A percentile compares a stretch with the other conserved stretches of the same genome.
Evolutionary conservation across 2,329 filamentous ascomycete genomes (phyloP).

Genomic region (Torrubiella hemipterigena): DNA sequence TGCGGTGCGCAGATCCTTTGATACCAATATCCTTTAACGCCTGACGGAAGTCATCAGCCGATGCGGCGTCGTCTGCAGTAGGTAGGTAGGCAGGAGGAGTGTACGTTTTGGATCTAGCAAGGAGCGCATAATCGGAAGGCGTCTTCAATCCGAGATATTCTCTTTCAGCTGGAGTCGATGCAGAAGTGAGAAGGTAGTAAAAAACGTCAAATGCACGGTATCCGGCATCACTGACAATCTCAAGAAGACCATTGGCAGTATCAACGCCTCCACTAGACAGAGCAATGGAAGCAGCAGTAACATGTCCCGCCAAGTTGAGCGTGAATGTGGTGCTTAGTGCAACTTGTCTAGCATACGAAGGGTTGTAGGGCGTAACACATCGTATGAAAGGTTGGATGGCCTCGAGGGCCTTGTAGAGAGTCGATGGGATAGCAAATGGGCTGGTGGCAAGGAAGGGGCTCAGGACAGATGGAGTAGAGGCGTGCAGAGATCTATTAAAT

Average conservation of each 20-base stretch:
- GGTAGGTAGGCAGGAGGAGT: slow-evolving; percentile 78
- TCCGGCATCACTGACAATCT: slow-evolving; percentile 66
- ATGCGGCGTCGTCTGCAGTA: slow-evolving; percentile 81
- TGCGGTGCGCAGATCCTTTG: slow-evolving; percentile 71
- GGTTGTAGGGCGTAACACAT: slow-evolving; percentile 80
- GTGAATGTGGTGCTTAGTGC: slow-evolving; percentile 73
- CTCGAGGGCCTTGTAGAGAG: slow-evolving; percentile 66
- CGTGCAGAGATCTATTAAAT: slow-evolving; percentile 63
- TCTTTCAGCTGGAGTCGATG: slow-evolving; percentile 75
- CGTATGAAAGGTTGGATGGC: slow-evolving; percentile 78
- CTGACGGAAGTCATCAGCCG: slow-evolving; percentile 83
- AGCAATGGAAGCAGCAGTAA: slow-evolving; percentile 64
- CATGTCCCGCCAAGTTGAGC: slow-evolving; percentile 66
- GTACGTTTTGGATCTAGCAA: slow-evolving; percentile 78
- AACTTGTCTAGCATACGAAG: slow-evolving; percentile 68
- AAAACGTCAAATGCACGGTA: slow-evolving; percentile 95
- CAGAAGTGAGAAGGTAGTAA: slow-evolving; percentile 90
- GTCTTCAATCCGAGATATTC: slow-evolving; percentile 77
- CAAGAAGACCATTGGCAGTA: slow-evolving; percentile 65
- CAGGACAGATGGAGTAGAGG: slow-evolving; percentile 75
- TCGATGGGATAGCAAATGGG: slow-evolving; percentile 65
- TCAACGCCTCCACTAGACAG: slow-evolving; percentile 84
- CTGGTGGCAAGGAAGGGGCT: slow-evolving; percentile 70
- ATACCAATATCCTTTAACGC: slow-evolving; percentile 88
- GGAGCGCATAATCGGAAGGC: slow-evolving; percentile 63